Base-by-base conservation (phyloP, 139 green algal genomes). In the Chlamydomonas sphaeroides region DNA sequence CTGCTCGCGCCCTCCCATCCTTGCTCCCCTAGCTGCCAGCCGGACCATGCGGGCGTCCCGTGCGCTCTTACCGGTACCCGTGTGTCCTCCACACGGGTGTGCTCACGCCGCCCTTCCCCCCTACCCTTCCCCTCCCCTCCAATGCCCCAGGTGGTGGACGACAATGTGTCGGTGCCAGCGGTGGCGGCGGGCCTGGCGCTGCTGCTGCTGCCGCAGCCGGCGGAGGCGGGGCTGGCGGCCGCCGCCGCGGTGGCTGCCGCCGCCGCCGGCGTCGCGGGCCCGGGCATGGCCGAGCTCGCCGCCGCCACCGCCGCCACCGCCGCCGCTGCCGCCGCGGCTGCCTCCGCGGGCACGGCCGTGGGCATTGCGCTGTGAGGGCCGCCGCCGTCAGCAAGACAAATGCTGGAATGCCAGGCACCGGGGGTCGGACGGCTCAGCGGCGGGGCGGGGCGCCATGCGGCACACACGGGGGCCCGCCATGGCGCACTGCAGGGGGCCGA, bases 91-190 rank as follows among this genome's bases (percentile, higher is more conserved):
- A 42, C 10, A 15, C 18, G 26, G 61, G 30, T 76, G 20, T 76
- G 42, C 42, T 32, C 68, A 57, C 36, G 68, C 68, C 18, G 30
- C 36, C 35, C 61, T 10, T 30, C 41, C 32, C 18, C 72, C 56
- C 8, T 30, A 63, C 23, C 15, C 56, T 63, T 14, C 56, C 21
- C 18, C 18, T 63, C 18, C 23, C 20, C 15, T 63, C 56, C 21
- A 10, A 30, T 30, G 15, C 30, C 15, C 28, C n/a, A 38, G 14
- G 35, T 86, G 8, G n/a, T 98, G 15, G 96, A 99, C 80, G 96
- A 99, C 85, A 99, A 99, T 84, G 73, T 99, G 32, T 94, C 91
- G 23, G 96, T 99, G n/a, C 96, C 96, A 4, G 61, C 86, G 8
- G 77, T 92, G 18, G 88, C 92, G 5, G 86, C 86, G 21, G 67